These are phyloP conservation scores for Taphrina populina DNA, from an alignment of 1,139 yeast genomes.

Conservation along the genomic window DNA sequence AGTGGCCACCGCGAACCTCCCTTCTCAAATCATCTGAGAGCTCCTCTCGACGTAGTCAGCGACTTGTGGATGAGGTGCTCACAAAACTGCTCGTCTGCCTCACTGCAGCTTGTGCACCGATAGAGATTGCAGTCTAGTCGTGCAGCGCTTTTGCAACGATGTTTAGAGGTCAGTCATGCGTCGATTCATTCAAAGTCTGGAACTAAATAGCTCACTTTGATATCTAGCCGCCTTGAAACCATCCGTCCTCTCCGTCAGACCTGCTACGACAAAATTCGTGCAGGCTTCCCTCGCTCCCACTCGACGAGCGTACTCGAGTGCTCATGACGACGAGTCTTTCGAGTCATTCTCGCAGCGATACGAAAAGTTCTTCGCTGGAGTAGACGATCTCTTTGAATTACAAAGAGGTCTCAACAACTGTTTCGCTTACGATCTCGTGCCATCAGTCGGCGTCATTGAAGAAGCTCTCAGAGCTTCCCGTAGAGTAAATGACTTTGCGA, in stretches of 20 bases:
- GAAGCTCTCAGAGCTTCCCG: slow-evolving; percentile 97
- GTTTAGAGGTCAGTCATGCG: too few relatives aligned
- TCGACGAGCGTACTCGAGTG: slow-evolving; percentile 49
- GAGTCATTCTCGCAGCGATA: slow-evolving; percentile 88
- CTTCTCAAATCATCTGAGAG: too few relatives aligned
- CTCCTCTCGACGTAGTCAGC: too few relatives aligned
- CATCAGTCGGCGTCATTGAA: slow-evolving; percentile 94
- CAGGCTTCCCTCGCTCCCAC: slow-evolving; percentile 8
- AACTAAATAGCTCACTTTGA: too few relatives aligned
- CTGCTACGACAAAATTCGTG: slow-evolving; percentile 2
- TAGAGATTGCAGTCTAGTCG: too few relatives aligned
- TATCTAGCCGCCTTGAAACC: slow-evolving; percentile 8
- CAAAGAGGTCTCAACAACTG: slow-evolving; percentile 86
- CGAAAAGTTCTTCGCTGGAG: slow-evolving; percentile 96
- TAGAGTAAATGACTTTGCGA: slow-evolving; percentile 98
- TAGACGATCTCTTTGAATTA: slow-evolving; percentile 86
- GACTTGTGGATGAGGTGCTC: too few relatives aligned
- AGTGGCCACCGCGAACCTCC: too few relatives aligned
- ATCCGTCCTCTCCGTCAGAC: slow-evolving; percentile 8
- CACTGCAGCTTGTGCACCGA: too few relatives aligned
- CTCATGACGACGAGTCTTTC: slow-evolving; percentile 82
- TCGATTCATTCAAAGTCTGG: too few relatives aligned
- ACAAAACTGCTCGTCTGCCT: too few relatives aligned
- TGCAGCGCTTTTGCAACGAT: too few relatives aligned
- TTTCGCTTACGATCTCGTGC: slow-evolving; percentile 96